Evolutionary conservation across 2,329 filamentous ascomycete genomes (phyloP).

Genomic region (Iodosphaeria phyllophila): DNA sequence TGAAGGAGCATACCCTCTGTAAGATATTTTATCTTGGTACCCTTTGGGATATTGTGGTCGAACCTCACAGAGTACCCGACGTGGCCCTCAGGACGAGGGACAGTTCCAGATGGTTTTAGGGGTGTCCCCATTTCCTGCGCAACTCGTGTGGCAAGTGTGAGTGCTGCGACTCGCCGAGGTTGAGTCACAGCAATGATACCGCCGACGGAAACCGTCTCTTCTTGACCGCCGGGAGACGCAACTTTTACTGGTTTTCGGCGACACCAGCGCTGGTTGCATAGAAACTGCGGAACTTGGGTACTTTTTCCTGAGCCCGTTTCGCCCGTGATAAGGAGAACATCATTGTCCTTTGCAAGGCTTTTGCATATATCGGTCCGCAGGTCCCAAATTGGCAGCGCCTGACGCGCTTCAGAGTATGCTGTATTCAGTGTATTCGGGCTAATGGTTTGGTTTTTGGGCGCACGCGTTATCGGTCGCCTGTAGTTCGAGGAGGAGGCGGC

Average conservation of each 20-base stretch:
- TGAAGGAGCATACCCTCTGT: conserved; percentile 95
- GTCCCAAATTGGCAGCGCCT: conserved; percentile 64
- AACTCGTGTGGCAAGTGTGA: conserved; percentile 74
- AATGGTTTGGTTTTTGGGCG: conserved; percentile 1
- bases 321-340: conserved; percentile 66
- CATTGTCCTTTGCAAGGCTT: conserved; percentile 42
- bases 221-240: conserved; percentile 12
- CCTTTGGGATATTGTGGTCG: conserved; percentile 66
- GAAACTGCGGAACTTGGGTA: conserved; percentile 87
- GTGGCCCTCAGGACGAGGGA: too few species aligned
- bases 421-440: conserved; percentile 4
- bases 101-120: too few species aligned
- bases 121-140: conserved; percentile 53
- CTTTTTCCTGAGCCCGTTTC: conserved; percentile 95
- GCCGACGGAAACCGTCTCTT: conserved; percentile 36
- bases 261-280: conserved; percentile 68
- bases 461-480: neutral
- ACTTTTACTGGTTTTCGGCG: conserved; percentile 35
- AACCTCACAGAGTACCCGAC: conserved; percentile 95
- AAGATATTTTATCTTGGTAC: conserved; percentile 79
- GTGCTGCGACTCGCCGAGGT: conserved; percentile 82
- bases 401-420: conserved; percentile 26
- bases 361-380: conserved; percentile 51
- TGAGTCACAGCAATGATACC: conserved; percentile 88
- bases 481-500: neutral